Evolutionary conservation across 1,284 basidiomycete genomes (phyloP).

Genomic region (Tetrapyrgos nigripes): DNA sequence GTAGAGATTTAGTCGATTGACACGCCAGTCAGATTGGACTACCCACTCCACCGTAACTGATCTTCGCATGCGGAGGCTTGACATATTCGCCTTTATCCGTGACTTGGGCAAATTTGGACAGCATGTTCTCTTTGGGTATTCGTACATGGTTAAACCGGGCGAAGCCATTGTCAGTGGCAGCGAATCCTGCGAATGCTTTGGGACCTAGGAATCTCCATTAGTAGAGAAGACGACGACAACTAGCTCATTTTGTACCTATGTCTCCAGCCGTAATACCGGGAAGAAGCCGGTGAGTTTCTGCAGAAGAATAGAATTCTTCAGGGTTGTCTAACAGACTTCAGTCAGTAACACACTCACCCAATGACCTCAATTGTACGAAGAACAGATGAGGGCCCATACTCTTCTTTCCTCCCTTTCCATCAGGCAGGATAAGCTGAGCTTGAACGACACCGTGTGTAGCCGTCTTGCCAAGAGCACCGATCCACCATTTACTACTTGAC

Average conservation of each 20-base stretch:
- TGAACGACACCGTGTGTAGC: constrained; percentile 84
- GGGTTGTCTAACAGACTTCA: not conserved
- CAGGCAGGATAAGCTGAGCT: constrained; percentile 74
- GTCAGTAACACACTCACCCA: constrained; percentile 44
- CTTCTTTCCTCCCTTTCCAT: constrained; percentile 42
- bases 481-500: constrained; percentile 88
- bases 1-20: constrained; percentile 4
- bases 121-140: constrained; percentile 80
- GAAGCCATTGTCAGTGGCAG: constrained; percentile 74
- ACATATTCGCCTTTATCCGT: constrained; percentile 73
- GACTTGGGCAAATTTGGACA: constrained; percentile 77
- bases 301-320: constrained; percentile 2
- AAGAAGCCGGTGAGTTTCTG: constrained; percentile 65
- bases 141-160: constrained; percentile 73
- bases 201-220: constrained; percentile 51
- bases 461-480: constrained; percentile 74
- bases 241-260: constrained; percentile 54
- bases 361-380: constrained; percentile 69
- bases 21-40: not conserved
- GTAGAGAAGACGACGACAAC: not conserved
- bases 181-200: constrained; percentile 63
- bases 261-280: constrained; percentile 79
- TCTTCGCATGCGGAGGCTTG: constrained; percentile 73
- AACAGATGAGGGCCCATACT: constrained; percentile 82
- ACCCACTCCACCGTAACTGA: constrained; percentile 80